These are phyloP conservation scores for Populus deltoides DNA, from an alignment of 345 rosid species.

Conservation along the genomic window DNA sequence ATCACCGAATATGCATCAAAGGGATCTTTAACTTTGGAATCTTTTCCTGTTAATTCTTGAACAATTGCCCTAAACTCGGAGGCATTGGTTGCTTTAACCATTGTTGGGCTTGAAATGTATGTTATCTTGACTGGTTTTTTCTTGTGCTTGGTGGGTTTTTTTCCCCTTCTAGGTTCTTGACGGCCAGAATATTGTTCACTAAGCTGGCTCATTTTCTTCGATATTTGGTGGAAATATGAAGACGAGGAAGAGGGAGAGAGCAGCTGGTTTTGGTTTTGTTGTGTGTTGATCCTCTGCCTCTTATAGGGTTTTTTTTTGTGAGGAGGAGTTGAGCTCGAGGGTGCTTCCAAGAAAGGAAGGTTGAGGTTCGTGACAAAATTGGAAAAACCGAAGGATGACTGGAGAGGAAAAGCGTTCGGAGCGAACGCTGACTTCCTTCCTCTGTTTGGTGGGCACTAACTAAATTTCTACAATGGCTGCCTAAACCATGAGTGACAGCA, in stretches of 20 bases:
- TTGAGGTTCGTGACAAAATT: constrained; percentile 5
- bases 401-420: neutral
- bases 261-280: neutral
- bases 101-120: constrained; percentile 46
- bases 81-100: constrained; percentile 37
- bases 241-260: neutral
- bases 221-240: too few relatives aligned
- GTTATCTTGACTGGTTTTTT: constrained; percentile 45
- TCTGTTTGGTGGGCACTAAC: neutral
- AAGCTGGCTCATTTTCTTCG: constrained; percentile 3
- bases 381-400: constrained; percentile 8
- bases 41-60: constrained; percentile 48
- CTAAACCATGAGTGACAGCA: neutral
- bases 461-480: too few relatives aligned
- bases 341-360: constrained; percentile 28
- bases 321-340: neutral
- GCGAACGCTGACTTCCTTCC: neutral
- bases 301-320: neutral
- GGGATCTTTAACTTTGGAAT: constrained; percentile 23
- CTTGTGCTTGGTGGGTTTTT: constrained; percentile 14
- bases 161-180: neutral
- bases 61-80: constrained; percentile 48
- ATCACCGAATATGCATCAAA: neutral
- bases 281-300: neutral
- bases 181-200: neutral